A percentile compares a stretch with the other conserved stretches of the same genome.
These are phyloP conservation scores for Fusarium continuum DNA, from an alignment of 2,329 filamentous ascomycete species.

Conservation along the genomic window DNA sequence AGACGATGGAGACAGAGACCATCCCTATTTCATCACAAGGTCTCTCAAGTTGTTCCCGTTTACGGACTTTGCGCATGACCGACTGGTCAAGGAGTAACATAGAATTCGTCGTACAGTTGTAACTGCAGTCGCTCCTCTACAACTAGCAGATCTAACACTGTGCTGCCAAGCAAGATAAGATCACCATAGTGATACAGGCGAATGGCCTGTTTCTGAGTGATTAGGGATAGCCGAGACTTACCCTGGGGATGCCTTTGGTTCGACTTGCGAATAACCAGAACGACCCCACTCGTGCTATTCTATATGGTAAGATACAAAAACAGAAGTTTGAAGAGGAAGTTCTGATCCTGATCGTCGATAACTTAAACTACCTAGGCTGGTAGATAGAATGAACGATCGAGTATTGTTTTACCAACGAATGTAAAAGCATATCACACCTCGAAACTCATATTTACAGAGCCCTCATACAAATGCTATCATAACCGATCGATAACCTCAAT, in stretches of 20 bases:
- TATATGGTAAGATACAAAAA: too few relatives aligned
- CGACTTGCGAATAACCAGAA: neutral
- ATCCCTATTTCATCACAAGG: slow-evolving; percentile 1
- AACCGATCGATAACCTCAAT: neutral
- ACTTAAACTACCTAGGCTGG: too few relatives aligned
- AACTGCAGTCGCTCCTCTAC: neutral
- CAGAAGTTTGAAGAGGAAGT: too few relatives aligned
- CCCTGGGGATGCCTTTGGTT: neutral
- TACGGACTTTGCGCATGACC: slow-evolving; percentile 1
- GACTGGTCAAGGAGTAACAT: slow-evolving; percentile 5
- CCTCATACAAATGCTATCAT: neutral
- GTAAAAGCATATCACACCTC: neutral
- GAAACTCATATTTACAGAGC: neutral
- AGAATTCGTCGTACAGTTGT: slow-evolving; percentile 10
- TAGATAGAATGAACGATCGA: too few relatives aligned
- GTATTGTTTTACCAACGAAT: neutral
- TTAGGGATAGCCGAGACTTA: neutral
- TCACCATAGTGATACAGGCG: slow-evolving; percentile 1
- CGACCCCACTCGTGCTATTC: neutral
- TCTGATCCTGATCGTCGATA: too few relatives aligned
- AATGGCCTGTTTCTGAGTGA: neutral
- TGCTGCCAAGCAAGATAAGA: neutral
- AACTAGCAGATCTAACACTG: neutral
- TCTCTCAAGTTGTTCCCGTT: slow-evolving; percentile 1
- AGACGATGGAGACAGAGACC: neutral